Evolutionary conservation across 495 filamentous ascomycete species (phyloP).

Genomic region (Aspergillus leporis): DNA sequence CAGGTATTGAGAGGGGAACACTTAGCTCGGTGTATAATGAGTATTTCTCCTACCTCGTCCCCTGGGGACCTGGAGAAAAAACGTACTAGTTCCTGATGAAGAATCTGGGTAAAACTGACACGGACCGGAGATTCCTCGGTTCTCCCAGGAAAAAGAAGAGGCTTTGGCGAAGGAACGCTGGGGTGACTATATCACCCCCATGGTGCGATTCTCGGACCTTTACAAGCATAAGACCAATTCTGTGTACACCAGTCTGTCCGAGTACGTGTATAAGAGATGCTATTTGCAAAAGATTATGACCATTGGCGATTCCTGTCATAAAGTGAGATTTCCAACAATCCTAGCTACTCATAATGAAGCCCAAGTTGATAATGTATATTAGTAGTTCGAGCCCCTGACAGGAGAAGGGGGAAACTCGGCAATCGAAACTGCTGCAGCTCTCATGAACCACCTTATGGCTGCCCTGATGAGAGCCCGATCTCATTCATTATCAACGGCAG

Average conservation of each 20-base stretch:
- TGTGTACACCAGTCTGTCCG: conserved; percentile 20
- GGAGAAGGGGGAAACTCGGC: conserved; percentile 35
- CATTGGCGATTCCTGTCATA: conserved; percentile 31
- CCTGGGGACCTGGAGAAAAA: conserved; percentile 22
- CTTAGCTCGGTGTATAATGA: conserved; percentile 18
- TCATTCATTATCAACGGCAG: not conserved
- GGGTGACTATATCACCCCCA: conserved; percentile 32
- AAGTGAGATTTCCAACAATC: conserved; percentile 10
- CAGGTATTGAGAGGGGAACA: no score
- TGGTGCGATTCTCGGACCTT: conserved; percentile 21
- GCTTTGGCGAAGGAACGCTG: conserved; percentile 22
- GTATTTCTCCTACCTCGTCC: conserved; percentile 24
- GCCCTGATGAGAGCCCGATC: not conserved
- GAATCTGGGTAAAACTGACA: conserved; percentile 27
- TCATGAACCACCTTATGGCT: conserved; percentile 31
- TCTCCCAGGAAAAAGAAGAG: conserved; percentile 31
- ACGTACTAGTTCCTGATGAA: conserved; percentile 26
- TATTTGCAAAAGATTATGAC: conserved; percentile 24
- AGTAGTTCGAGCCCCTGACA: conserved; percentile 22
- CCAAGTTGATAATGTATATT: not conserved
- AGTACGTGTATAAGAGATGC: conserved; percentile 29
- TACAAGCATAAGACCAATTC: conserved; percentile 9
- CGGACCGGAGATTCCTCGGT: conserved; percentile 35
- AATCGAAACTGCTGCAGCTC: conserved; percentile 24
- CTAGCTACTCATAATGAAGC: not conserved